Base-by-base conservation (phyloP, 148 eudicot genomes). In the Amaranthus cruentus region DNA sequence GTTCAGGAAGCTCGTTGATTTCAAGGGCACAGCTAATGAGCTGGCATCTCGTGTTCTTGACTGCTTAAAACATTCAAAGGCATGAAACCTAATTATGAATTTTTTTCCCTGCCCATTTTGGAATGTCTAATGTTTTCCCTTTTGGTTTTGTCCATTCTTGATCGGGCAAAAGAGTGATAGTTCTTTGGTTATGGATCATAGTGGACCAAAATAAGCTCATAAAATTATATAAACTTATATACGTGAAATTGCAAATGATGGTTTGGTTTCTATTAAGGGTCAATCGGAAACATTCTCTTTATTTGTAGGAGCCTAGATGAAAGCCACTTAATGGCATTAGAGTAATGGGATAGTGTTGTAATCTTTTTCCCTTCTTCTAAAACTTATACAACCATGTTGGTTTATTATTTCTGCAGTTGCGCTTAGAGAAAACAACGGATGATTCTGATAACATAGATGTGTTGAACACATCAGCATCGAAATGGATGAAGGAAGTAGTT, bases 21-120 rank as follows among this genome's bases (percentile, higher is more conserved):
- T 86, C 69, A 86, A 84, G 61, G 97, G 96, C 6, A 69, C 87
- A 43, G 85, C 98, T 21, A 91, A 90, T 77, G 98, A 91, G 69
- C 75, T 95, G 81, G 89, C 85, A 59, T 81, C 84, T 64, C 87
- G 93, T 66, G 96, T 95, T 74, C 81, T 90, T 47, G 97, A 95
- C 63, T 82, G 93, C 76, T 78, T 90, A 55, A 88, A 90, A 81
- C 81, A 85, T 54, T 90, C 97, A 52, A 95, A 91, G 97, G 98
- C 80, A 75, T 84, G 91, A 48, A 66, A 68, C 58, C 43, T 13
- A 54, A 53, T 48, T 59, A 49, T 50, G n/a, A 64, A 50, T 60
- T 71, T 42, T 74, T 61, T 15, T 55, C 46, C 55, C 66, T 78
- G 71, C 11, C 14, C 55, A 55, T 80, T 81, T 71, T 57, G 75